Conservation (phyloP, 257 asterid species). For the Ilex asprella region DNA sequence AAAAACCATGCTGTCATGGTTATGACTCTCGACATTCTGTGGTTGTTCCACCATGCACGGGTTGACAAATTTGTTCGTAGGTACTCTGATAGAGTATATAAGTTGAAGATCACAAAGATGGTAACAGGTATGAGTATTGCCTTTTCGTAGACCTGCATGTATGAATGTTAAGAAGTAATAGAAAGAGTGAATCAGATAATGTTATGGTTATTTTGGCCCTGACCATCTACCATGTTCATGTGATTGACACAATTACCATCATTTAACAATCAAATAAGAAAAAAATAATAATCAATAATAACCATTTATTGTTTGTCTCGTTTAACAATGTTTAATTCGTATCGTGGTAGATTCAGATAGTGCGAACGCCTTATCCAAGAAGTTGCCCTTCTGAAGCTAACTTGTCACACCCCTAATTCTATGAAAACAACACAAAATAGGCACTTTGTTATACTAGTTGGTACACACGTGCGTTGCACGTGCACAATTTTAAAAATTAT, state of each 20-base stretch:
- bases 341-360: neutral
- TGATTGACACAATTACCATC: neutral
- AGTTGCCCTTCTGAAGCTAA: too few relatives aligned
- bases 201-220: neutral
- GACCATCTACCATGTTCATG: neutral
- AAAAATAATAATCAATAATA: too few relatives aligned
- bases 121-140: conserved; percentile 16
- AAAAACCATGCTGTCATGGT: conserved; percentile 27
- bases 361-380: too few relatives aligned
- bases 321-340: too few relatives aligned
- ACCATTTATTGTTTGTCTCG: neutral
- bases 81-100: conserved; percentile 26
- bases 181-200: neutral
- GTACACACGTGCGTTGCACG: too few relatives aligned
- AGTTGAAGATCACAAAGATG: conserved; percentile 16
- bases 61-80: conserved; percentile 11
- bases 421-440: too few relatives aligned
- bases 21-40: conserved; percentile 19
- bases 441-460: too few relatives aligned
- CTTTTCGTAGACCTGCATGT: conserved; percentile 25
- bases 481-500: too few relatives aligned
- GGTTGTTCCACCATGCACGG: conserved; percentile 36
- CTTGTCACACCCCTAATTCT: too few relatives aligned
- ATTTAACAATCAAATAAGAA: neutral
- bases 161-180: neutral